Evolutionary conservation across 2,329 filamentous ascomycete genomes (phyloP).

Genomic region (Chalara sp.): DNA sequence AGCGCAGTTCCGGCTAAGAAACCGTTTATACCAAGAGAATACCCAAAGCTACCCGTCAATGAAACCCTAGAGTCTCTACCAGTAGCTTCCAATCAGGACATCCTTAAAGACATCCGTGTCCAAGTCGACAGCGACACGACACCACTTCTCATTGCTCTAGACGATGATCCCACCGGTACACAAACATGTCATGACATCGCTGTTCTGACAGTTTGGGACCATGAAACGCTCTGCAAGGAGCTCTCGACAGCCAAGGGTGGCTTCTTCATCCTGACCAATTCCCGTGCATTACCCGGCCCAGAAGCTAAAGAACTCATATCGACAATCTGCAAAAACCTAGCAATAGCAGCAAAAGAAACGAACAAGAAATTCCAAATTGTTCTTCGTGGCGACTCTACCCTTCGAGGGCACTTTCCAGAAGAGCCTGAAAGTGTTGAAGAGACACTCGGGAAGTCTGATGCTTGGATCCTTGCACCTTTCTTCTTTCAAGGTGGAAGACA

Average conservation of each 20-base stretch:
- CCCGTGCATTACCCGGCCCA: slow-evolving; percentile 43
- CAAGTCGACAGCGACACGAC: no score
- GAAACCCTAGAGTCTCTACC: no score
- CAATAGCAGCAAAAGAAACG: slow-evolving; percentile 34
- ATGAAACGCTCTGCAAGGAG: slow-evolving; percentile 35
- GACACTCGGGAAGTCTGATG: slow-evolving; percentile 42
- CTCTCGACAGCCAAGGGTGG: slow-evolving; percentile 36
- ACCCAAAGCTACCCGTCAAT: no score
- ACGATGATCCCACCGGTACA: slow-evolving; percentile 54
- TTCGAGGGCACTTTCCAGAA: slow-evolving; percentile 49
- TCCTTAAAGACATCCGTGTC: no score
- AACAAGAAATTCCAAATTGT: slow-evolving; percentile 44
- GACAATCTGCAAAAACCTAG: slow-evolving; percentile 42
- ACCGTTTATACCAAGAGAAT: no score
- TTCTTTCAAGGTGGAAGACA: slow-evolving; percentile 52
- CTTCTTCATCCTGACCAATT: slow-evolving; percentile 57
- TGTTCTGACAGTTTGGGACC: slow-evolving; percentile 48
- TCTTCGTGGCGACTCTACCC: slow-evolving; percentile 48
- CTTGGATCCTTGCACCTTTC: slow-evolving; percentile 50
- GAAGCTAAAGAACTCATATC: slow-evolving; percentile 40
- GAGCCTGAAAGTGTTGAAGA: slow-evolving; percentile 45
- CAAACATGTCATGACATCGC: slow-evolving; percentile 53
- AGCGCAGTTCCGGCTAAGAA: no score
- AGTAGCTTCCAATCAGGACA: no score
- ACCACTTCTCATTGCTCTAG: slow-evolving; percentile 32